These are phyloP conservation scores for Hypsizygus ulmarius DNA, from an alignment of 1,284 basidiomycete species.

Conservation along the genomic window DNA sequence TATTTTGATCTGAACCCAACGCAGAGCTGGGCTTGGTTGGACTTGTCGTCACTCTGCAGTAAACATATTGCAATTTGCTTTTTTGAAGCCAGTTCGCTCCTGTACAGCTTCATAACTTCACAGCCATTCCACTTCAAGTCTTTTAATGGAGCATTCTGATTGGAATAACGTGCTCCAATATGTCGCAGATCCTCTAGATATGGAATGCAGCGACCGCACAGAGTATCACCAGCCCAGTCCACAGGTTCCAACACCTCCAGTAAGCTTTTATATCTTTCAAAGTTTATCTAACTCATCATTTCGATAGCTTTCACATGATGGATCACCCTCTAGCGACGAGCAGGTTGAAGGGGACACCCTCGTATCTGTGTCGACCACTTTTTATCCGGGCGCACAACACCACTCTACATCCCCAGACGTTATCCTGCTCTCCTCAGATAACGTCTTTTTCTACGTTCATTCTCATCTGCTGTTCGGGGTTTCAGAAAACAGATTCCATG, in stretches of 20 bases:
- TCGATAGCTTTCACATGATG: slow-evolving; percentile 46
- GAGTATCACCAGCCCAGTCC: slow-evolving; percentile 17
- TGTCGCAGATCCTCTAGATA: slow-evolving; percentile 52
- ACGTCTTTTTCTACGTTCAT: slow-evolving; percentile 74
- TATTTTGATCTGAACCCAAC: no score
- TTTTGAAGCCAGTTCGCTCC: no score
- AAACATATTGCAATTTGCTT: no score
- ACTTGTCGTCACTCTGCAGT: no score
- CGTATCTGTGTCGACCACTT: slow-evolving; percentile 77
- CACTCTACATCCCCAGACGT: slow-evolving; percentile 54
- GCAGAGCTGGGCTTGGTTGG: no score
- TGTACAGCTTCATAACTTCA: no score
- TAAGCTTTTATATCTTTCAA: slow-evolving; percentile 31
- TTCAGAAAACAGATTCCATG: slow-evolving; percentile 56
- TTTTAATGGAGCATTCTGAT: slow-evolving; percentile 43
- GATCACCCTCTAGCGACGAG: slow-evolving; percentile 44
- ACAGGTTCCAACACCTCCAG: slow-evolving; percentile 68
- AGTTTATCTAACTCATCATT: slow-evolving; percentile 8
- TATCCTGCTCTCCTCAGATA: slow-evolving; percentile 65
- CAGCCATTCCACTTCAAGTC: no score
- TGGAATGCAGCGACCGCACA: slow-evolving; percentile 25
- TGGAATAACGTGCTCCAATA: slow-evolving; percentile 66
- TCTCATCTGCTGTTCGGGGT: slow-evolving; percentile 43
- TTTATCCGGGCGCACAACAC: slow-evolving; percentile 65
- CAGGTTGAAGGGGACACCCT: slow-evolving; percentile 40